These are phyloP conservation scores for Fusarium illudens DNA, from an alignment of 2,329 filamentous ascomycete genomes.

Conservation along the genomic window DNA sequence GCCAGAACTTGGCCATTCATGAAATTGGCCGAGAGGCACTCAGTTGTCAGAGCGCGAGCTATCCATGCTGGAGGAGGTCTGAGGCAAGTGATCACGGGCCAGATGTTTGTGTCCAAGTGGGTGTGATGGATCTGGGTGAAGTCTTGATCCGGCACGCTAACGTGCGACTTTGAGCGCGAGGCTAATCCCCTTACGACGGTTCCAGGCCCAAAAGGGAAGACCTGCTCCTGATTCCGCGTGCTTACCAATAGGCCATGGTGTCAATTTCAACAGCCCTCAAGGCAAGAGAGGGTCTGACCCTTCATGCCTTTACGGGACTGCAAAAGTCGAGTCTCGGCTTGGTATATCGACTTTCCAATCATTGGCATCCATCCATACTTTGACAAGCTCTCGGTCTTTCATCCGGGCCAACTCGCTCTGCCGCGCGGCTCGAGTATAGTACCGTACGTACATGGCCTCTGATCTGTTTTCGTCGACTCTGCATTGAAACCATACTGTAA, in stretches of 20 bases:
- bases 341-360: background rate
- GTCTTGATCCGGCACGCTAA: background rate
- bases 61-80: constrained; percentile 4
- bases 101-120: constrained; percentile 8
- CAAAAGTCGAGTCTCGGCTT: background rate
- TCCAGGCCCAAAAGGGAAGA: background rate
- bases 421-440: constrained; percentile 11
- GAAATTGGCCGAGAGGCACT: background rate
- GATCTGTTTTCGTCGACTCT: background rate
- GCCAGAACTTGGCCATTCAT: background rate
- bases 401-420: background rate
- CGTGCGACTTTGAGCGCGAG: background rate
- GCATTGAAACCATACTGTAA: constrained; percentile 5
- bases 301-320: background rate
- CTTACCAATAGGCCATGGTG: background rate
- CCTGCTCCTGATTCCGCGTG: background rate
- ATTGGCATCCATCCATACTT: background rate
- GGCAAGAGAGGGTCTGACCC: background rate
- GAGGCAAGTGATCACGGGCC: constrained; percentile 19
- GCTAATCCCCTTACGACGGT: background rate
- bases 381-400: background rate
- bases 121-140: background rate
- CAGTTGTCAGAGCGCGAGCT: background rate
- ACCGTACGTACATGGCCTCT: background rate
- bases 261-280: background rate